phyloP scores from a whole-genome alignment of 2,329 filamentous ascomycete species.

The Knufia fluminis region DNA sequence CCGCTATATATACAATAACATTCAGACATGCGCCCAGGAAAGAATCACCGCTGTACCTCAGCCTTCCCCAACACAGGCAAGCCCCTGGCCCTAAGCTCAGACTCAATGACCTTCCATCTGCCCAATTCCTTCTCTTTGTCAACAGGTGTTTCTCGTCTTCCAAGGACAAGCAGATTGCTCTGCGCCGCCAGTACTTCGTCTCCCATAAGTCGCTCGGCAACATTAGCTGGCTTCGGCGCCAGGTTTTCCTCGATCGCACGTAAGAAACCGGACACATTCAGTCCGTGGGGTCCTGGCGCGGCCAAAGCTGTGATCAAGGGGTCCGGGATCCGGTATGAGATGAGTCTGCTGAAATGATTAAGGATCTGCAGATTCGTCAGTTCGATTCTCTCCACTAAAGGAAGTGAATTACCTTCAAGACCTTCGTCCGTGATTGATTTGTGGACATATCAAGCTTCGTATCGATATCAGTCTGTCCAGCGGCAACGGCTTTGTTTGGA shows the following conservation, averaged over 20 bases:
- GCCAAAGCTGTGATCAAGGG: constrained; percentile 49
- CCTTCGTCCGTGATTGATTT: too few relatives aligned
- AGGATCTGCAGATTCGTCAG: too few relatives aligned
- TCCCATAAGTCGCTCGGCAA: constrained; percentile 50
- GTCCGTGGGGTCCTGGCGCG: constrained; percentile 33
- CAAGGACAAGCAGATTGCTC: constrained; percentile 62
- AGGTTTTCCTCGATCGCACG: constrained; percentile 29
- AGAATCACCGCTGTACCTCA: background rate
- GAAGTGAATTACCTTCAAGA: too few relatives aligned
- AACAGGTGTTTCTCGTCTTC: constrained; percentile 57
- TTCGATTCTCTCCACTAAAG: too few relatives aligned
- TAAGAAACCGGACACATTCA: constrained; percentile 47
- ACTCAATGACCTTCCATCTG: constrained; percentile 69
- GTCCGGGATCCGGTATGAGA: constrained; percentile 68
- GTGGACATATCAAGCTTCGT: too few relatives aligned
- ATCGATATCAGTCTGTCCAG: too few relatives aligned
- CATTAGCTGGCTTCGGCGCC: constrained; percentile 40
- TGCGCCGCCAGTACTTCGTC: constrained; percentile 43
- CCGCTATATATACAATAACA: too few relatives aligned
- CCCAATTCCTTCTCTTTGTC: constrained; percentile 64
- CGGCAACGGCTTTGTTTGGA: too few relatives aligned
- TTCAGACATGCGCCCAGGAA: background rate
- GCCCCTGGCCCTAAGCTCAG: constrained; percentile 55
- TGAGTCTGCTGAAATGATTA: constrained; percentile 73
- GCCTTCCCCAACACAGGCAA: constrained; percentile 47